phyloP scores from a whole-genome alignment of 176 grass and related monocot species.

The Musa itinerans region DNA sequence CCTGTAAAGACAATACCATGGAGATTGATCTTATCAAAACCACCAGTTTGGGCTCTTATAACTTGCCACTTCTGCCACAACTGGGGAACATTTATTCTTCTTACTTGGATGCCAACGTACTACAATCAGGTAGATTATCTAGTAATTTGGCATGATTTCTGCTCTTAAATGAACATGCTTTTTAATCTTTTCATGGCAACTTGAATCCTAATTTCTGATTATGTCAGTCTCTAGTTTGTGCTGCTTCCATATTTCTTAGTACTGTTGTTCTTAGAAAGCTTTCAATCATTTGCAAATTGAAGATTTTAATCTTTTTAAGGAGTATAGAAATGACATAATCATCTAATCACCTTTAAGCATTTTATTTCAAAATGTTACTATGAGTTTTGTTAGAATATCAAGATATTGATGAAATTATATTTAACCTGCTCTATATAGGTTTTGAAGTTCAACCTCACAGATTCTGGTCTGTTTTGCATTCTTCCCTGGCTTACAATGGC shows the following conservation, averaged over 20 bases:
- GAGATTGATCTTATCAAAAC: slow-evolving; percentile 78
- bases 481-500: slow-evolving; percentile 95
- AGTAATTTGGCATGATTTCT: neutral
- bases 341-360: neutral
- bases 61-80: slow-evolving; percentile 93
- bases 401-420: slow-evolving; percentile 1
- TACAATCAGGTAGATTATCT: slow-evolving; percentile 71
- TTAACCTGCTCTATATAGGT: slow-evolving; percentile 48
- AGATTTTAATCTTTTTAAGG: neutral
- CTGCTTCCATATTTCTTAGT: neutral
- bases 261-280: neutral
- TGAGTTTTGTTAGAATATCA: neutral
- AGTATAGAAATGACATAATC: neutral
- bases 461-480: slow-evolving; percentile 80
- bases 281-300: neutral
- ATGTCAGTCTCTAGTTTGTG: neutral
- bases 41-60: slow-evolving; percentile 95
- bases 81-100: slow-evolving; percentile 97
- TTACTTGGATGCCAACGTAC: slow-evolving; percentile 99
- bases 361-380: neutral
- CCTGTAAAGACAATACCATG: slow-evolving; percentile 82
- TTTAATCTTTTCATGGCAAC: neutral
- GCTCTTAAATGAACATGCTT: neutral
- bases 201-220: neutral
- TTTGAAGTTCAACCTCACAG: slow-evolving; percentile 92